phyloP scores from a whole-genome alignment of 257 asterid species.

The Fraxinus cuspidata region DNA sequence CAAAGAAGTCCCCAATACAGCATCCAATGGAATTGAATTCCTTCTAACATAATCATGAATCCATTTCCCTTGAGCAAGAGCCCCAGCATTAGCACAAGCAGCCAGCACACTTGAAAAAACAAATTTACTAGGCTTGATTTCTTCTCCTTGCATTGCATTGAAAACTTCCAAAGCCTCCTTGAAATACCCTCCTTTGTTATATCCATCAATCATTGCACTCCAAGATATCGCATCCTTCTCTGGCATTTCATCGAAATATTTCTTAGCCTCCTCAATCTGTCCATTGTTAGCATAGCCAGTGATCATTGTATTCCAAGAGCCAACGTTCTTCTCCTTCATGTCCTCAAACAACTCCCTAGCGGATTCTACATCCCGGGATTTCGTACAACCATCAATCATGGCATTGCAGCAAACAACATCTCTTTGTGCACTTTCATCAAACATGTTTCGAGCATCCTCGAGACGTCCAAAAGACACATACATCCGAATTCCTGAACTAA shows the following conservation, averaged over 20 bases:
- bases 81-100: slow-evolving; percentile 49
- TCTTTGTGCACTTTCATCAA: slow-evolving; percentile 23
- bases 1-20: slow-evolving; percentile 45
- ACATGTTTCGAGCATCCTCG: slow-evolving; percentile 37
- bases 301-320: slow-evolving; percentile 53
- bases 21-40: slow-evolving; percentile 35
- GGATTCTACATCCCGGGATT: slow-evolving; percentile 30
- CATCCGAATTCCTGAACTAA: slow-evolving; percentile 52
- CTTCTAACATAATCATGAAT: slow-evolving; percentile 39
- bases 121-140: slow-evolving; percentile 28
- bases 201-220: slow-evolving; percentile 57
- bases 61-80: slow-evolving; percentile 58
- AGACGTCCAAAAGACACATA: slow-evolving; percentile 40
- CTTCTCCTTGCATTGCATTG: slow-evolving; percentile 41
- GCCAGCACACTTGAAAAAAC: slow-evolving; percentile 38
- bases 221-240: slow-evolving; percentile 48
- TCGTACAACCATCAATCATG: slow-evolving; percentile 54
- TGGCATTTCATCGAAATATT: slow-evolving; percentile 40
- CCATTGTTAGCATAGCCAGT: slow-evolving; percentile 38
- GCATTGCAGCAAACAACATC: slow-evolving; percentile 55
- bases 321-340: slow-evolving; percentile 33
- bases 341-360: slow-evolving; percentile 36
- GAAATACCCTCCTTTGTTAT: slow-evolving; percentile 26
- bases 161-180: slow-evolving; percentile 54
- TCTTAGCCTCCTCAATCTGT: slow-evolving; percentile 40